Evolutionary conservation across 441 rosid species (phyloP).

Genomic region (Jatropha podagrica): DNA sequence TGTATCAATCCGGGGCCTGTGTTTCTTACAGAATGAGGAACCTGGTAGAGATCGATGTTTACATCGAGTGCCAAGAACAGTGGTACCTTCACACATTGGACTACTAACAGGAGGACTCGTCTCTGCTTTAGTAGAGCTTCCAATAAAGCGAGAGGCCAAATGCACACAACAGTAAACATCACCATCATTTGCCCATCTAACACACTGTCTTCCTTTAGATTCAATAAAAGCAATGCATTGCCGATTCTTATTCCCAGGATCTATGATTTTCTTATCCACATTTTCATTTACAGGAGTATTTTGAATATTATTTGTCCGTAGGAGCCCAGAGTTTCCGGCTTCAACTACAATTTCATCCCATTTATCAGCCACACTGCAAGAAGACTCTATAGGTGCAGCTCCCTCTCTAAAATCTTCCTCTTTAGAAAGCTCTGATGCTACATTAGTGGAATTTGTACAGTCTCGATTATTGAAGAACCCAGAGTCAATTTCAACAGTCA

Average conservation of each 20-base stretch:
- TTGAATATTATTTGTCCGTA: conserved; percentile 39
- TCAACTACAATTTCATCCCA: conserved; percentile 83
- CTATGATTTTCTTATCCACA: conserved; percentile 44
- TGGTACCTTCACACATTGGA: conserved; percentile 91
- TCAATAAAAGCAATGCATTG: conserved; percentile 93
- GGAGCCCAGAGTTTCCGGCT: conserved; percentile 44
- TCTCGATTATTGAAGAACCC: conserved; percentile 56
- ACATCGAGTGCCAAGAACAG: conserved; percentile 95
- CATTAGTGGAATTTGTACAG: conserved; percentile 32
- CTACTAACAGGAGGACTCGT: conserved; percentile 49
- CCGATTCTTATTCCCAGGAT: conserved; percentile 61
- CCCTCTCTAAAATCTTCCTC: conserved; percentile 35
- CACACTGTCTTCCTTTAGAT: conserved; percentile 94
- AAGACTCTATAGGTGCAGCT: conserved; percentile 39
- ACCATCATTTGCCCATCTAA: conserved; percentile 98
- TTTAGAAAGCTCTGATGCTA: conserved; percentile 36
- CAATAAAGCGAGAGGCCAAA: conserved; percentile 87
- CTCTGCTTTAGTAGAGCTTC: conserved; percentile 57
- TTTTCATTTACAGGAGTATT: conserved; percentile 42
- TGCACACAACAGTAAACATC: conserved; percentile 98
- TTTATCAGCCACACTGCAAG: conserved; percentile 49
- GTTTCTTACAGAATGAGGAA: conserved; percentile 83
- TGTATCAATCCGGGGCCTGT: conserved; percentile 61
- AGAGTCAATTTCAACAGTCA: conserved; percentile 56
- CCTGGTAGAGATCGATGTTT: conserved; percentile 95